Conservation (phyloP, 2,329 filamentous ascomycete genomes). For the Zymoseptoria passerinii region DNA sequence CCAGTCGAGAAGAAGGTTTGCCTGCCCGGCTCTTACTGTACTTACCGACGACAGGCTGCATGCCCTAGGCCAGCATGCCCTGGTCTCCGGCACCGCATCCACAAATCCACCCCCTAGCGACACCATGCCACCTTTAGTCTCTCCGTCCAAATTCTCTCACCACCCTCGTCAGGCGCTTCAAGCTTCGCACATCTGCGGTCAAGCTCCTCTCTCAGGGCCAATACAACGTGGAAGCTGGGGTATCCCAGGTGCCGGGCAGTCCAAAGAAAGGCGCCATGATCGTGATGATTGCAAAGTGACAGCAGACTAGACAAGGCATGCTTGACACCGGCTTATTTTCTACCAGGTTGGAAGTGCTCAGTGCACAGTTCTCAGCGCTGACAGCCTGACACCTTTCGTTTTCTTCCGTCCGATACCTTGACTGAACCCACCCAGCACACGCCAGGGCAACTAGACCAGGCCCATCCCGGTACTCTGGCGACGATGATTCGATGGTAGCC, state of each 20-base stretch:
- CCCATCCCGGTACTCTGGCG: background rate
- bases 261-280: background rate
- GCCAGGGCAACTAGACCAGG: background rate
- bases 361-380: background rate
- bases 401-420: background rate
- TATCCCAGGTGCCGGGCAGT: background rate
- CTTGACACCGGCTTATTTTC: conserved; percentile 8
- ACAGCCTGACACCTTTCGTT: background rate
- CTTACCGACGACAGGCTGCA: background rate
- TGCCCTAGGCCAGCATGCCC: background rate
- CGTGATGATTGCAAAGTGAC: background rate
- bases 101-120: background rate
- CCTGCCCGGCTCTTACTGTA: background rate
- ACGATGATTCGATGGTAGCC: conserved; percentile 20
- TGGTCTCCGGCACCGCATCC: background rate
- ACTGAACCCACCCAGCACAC: background rate
- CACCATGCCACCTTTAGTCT: conserved; percentile 1
- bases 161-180: background rate
- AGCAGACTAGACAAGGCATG: background rate
- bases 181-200: conserved; percentile 11
- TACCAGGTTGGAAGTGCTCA: conserved; percentile 5
- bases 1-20: background rate
- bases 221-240: background rate
- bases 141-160: background rate
- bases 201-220: conserved; percentile 9